Evolutionary conservation across 148 eudicot species (phyloP).

Genomic region (Chenopodium album): DNA sequence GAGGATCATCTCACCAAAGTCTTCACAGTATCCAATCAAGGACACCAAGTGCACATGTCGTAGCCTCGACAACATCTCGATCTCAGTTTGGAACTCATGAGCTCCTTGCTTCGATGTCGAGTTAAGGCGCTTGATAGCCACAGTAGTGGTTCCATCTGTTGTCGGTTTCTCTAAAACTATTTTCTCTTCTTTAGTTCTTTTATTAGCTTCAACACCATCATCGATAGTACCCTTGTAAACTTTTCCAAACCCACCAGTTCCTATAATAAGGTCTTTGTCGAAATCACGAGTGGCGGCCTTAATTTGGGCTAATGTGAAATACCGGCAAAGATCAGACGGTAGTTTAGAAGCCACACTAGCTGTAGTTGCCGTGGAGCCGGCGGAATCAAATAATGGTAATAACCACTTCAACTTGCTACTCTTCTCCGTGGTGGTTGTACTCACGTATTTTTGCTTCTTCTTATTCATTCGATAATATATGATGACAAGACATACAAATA

Average conservation of each 20-base stretch:
- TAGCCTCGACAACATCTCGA: constrained; percentile 30
- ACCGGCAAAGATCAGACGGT: constrained; percentile 20
- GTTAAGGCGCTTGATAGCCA: constrained; percentile 37
- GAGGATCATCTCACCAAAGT: constrained; percentile 25
- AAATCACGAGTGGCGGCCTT: constrained; percentile 30
- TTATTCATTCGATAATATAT: neutral
- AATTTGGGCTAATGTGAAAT: constrained; percentile 25
- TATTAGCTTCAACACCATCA: neutral
- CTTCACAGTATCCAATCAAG: constrained; percentile 28
- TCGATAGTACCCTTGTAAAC: constrained; percentile 32
- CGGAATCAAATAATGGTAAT: no score
- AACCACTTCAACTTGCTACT: no score
- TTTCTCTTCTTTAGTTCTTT: no score
- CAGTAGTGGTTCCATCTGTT: constrained; percentile 11
- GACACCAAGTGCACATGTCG: constrained; percentile 31
- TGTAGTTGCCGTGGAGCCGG: no score
- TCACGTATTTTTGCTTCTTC: neutral
- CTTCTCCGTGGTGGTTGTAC: no score
- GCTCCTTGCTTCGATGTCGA: constrained; percentile 23
- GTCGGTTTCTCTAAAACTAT: no score
- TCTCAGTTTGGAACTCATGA: constrained; percentile 30
- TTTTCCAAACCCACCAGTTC: constrained; percentile 35
- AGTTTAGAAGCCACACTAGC: neutral
- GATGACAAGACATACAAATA: no score
- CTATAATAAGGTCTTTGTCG: constrained; percentile 22